Percentiles rank a stretch among this genome's conserved stretches.
Conservation (phyloP, 345 rosid species). For the Microcos paniculata region DNA sequence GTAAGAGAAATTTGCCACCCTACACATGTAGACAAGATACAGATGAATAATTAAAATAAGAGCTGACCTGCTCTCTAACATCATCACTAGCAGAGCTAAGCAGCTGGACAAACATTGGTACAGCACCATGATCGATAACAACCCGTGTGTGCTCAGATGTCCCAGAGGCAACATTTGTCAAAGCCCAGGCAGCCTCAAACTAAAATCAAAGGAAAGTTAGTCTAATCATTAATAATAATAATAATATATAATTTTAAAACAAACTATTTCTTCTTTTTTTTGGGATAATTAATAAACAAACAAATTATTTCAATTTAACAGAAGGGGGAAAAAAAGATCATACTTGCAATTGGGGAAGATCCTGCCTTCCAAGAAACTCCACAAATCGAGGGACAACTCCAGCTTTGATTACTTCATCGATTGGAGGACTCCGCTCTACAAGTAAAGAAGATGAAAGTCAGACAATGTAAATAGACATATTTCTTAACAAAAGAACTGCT, state of each 20-base stretch:
- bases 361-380: constrained; percentile 77
- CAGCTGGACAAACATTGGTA: constrained; percentile 77
- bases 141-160: constrained; percentile 82
- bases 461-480: not conserved
- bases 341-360: constrained; percentile 76
- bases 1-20: not conserved
- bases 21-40: not conserved
- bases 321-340: constrained; percentile 18
- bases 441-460: constrained; percentile 18
- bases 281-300: not conserved
- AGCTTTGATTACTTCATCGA: constrained; percentile 81
- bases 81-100: constrained; percentile 82
- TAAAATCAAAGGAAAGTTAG: constrained; percentile 28
- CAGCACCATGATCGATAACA: constrained; percentile 80
- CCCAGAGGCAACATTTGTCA: constrained; percentile 89
- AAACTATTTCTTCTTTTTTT: too few species aligned
- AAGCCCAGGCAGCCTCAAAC: constrained; percentile 96
- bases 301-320: constrained; percentile 7
- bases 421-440: constrained; percentile 84
- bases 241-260: too few species aligned
- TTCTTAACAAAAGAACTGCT: not conserved
- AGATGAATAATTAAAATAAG: constrained; percentile 17
- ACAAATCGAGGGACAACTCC: constrained; percentile 80
- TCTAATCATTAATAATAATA: constrained; percentile 7
- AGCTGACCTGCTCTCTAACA: constrained; percentile 78